Evolutionary conservation across 169 alveolate species (phyloP).

Genomic region (Plasmodium blacklocki): DNA sequence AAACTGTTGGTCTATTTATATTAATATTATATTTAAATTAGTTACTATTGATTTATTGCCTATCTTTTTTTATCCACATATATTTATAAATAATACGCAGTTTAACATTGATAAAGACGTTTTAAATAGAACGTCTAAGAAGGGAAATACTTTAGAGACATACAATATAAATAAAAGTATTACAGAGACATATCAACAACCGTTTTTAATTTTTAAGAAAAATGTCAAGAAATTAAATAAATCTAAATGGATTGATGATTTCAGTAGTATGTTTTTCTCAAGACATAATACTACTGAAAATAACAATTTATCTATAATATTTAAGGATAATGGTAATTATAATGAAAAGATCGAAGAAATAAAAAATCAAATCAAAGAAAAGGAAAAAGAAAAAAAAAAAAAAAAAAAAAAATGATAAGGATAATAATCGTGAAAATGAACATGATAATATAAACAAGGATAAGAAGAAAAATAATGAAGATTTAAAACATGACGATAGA

Average conservation of each 20-base stretch:
- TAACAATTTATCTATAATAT: constrained; percentile 38
- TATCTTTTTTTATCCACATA: constrained; percentile 54
- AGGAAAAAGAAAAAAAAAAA: constrained; percentile 31
- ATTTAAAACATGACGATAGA: background rate
- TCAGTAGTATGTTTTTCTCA: constrained; percentile 69
- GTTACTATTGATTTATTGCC: constrained; percentile 59
- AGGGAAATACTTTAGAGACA: constrained; percentile 68
- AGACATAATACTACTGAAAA: constrained; percentile 54
- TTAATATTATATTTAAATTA: constrained; percentile 53
- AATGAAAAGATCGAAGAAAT: constrained; percentile 45
- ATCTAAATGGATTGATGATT: constrained; percentile 76
- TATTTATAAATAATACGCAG: constrained; percentile 51
- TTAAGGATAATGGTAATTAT: constrained; percentile 19
- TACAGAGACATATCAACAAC: constrained; percentile 68
- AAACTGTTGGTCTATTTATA: constrained; percentile 64
- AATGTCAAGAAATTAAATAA: constrained; percentile 62
- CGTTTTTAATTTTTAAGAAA: constrained; percentile 56
- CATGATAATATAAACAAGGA: constrained; percentile 21
- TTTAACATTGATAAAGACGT: constrained; percentile 58
- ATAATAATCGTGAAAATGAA: constrained; percentile 8
- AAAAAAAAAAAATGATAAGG: constrained; percentile 29
- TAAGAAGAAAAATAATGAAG: constrained; percentile 1
- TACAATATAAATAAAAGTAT: constrained; percentile 55
- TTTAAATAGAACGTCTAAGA: constrained; percentile 27
- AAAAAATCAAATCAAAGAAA: too few species aligned